These are phyloP conservation scores for Bryoerythrophyllum caledonicum DNA, from an alignment of 225 moss, liverwort and hornwort genomes.

Conservation along the genomic window DNA sequence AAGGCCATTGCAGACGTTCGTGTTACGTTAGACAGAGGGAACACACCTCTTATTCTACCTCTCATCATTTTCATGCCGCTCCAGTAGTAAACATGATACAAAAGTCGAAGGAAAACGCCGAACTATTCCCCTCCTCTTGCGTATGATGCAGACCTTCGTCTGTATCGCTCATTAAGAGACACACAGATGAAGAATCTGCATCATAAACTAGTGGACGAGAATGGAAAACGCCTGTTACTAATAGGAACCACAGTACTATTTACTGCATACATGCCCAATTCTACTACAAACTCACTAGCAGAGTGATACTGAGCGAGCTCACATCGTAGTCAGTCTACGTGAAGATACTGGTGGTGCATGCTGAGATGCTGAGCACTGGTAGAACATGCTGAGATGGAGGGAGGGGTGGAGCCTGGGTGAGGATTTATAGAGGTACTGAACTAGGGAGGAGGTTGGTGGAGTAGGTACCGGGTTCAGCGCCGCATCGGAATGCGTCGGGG, in stretches of 20 bases:
- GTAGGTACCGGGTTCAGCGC: not conserved
- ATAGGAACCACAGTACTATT: too few relatives aligned
- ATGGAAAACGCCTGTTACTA: not conserved
- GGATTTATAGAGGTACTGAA: not conserved
- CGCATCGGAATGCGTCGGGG: too few relatives aligned
- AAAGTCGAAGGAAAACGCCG: not conserved
- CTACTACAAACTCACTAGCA: too few relatives aligned
- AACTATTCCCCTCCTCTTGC: slow-evolving; percentile 35
- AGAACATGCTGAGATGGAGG: not conserved
- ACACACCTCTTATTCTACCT: not conserved
- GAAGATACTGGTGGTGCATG: too few relatives aligned
- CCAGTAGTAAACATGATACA: not conserved
- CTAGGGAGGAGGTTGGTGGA: not conserved
- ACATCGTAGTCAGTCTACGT: not conserved
- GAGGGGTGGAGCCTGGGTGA: not conserved
- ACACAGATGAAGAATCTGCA: slow-evolving; percentile 54
- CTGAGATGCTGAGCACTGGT: too few relatives aligned
- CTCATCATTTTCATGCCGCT: not conserved
- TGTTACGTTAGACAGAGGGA: not conserved
- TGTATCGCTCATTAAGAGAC: slow-evolving; percentile 14
- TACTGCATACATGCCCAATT: not conserved
- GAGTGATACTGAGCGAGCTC: not conserved
- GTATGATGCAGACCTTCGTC: slow-evolving; percentile 52
- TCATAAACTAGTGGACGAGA: slow-evolving; percentile 40
- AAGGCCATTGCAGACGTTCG: not conserved